phyloP scores from a whole-genome alignment of 495 filamentous ascomycete species.

The Extremus antarcticus region DNA sequence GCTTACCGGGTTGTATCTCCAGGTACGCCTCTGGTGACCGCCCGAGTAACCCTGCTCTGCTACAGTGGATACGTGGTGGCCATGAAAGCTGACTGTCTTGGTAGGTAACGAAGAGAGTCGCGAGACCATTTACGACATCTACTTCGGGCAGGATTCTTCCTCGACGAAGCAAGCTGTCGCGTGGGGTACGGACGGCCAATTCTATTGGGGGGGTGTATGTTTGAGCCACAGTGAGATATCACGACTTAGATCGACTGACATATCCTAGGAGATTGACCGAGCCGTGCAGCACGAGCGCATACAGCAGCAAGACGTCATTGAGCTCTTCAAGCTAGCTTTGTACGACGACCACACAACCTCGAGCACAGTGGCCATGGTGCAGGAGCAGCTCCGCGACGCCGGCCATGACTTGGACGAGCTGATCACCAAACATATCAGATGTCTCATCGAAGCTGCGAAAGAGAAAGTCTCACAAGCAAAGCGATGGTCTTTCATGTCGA shows the following conservation, averaged over 20 bases:
- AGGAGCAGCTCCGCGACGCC: neutral
- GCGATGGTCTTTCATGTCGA: neutral
- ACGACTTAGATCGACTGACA: neutral
- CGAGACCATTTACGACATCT: neutral
- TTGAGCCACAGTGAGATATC: neutral
- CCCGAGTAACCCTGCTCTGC: neutral
- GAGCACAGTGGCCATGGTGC: neutral
- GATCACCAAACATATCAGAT: neutral
- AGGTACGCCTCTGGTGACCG: neutral
- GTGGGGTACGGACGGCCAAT: neutral
- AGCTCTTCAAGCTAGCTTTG: slow-evolving; percentile 2
- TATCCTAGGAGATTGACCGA: neutral
- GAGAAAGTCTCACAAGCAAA: neutral
- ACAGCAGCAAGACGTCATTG: neutral
- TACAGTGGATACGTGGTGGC: neutral
- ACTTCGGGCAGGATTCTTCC: neutral
- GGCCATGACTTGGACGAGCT: neutral
- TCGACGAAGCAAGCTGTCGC: slow-evolving; percentile 1
- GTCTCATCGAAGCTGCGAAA: neutral
- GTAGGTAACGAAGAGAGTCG: neutral
- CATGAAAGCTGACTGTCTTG: neutral
- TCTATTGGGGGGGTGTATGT: slow-evolving; percentile 3
- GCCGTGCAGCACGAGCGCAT: slow-evolving; percentile 1
- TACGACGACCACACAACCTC: slow-evolving; percentile 1
- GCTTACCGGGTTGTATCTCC: neutral